These are phyloP conservation scores for Huntiella savannae DNA, from an alignment of 2,329 filamentous ascomycete species.

Conservation along the genomic window DNA sequence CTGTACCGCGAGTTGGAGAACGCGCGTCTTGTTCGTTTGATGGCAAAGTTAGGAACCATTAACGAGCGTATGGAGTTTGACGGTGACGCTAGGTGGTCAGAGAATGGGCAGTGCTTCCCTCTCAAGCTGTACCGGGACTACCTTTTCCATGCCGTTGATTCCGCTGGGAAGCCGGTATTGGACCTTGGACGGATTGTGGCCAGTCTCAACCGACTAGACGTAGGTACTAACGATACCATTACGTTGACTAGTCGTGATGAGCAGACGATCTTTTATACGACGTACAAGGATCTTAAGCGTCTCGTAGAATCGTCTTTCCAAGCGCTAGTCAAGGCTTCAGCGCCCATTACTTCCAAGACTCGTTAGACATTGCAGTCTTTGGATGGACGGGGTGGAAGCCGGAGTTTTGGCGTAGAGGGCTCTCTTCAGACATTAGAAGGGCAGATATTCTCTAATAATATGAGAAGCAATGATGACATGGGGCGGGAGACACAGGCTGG, in stretches of 20 bases:
- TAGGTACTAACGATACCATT: conserved; percentile 70
- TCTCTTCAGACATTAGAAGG: too few species aligned
- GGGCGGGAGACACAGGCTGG: too few species aligned
- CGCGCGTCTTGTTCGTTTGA: conserved; percentile 59
- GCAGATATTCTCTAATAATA: too few species aligned
- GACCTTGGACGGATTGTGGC: conserved; percentile 75
- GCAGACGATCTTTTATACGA: conserved; percentile 72
- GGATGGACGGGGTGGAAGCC: too few species aligned
- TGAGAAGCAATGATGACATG: too few species aligned
- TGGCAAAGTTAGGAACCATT: conserved; percentile 67
- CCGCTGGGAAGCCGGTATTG: conserved; percentile 61
- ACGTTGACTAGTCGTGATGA: conserved; percentile 77
- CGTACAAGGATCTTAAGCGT: conserved; percentile 71
- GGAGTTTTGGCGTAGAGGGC: too few species aligned
- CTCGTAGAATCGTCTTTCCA: conserved; percentile 37
- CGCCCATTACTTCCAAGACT: conserved; percentile 17
- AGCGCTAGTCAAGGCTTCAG: conserved; percentile 31
- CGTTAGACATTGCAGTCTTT: conserved; percentile 8
- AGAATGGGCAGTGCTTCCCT: conserved; percentile 80
- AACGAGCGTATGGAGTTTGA: conserved; percentile 81
- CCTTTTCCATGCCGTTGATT: conserved; percentile 89
- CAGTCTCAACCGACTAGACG: conserved; percentile 82
- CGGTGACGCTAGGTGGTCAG: conserved; percentile 62
- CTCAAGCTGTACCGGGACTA: conserved; percentile 93
- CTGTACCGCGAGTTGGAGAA: conserved; percentile 77